Evolutionary conservation across 257 asterid genomes (phyloP).

Genomic region (Osmanthus fragrans): DNA sequence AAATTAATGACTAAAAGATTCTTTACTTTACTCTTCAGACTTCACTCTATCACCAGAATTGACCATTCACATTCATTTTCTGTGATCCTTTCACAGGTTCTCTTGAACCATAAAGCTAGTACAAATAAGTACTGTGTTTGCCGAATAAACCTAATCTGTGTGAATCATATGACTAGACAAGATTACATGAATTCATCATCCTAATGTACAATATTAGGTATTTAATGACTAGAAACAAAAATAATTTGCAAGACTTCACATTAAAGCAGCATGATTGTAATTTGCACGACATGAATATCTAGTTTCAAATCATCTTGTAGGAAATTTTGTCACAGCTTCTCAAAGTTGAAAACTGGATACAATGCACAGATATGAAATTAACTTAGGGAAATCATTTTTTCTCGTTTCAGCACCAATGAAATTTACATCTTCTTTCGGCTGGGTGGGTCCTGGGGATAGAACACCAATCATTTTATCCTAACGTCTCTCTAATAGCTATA

Average conservation of each 20-base stretch:
- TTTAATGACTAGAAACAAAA: slow-evolving; percentile 5
- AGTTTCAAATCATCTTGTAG: slow-evolving; percentile 7
- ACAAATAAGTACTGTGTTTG: neutral
- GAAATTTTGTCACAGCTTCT: neutral
- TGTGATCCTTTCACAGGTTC: neutral
- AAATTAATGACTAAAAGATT: neutral
- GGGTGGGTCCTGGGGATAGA: neutral
- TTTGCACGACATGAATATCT: neutral
- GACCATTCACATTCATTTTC: neutral
- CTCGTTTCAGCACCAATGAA: neutral
- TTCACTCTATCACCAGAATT: neutral
- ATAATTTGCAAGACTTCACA: slow-evolving; percentile 11
- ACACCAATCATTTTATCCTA: neutral
- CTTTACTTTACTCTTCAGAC: neutral
- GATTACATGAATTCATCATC: neutral
- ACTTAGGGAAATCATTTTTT: neutral
- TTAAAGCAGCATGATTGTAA: neutral
- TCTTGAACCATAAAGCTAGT: neutral
- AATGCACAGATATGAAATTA: slow-evolving; percentile 10
- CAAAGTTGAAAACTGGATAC: neutral
- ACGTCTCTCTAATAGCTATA: neutral
- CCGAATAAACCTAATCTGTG: neutral
- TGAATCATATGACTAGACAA: slow-evolving; percentile 2
- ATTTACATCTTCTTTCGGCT: neutral
- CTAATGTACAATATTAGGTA: neutral